Base-by-base conservation (phyloP, 495 filamentous ascomycete genomes). In the Aspergillus affinis region DNA sequence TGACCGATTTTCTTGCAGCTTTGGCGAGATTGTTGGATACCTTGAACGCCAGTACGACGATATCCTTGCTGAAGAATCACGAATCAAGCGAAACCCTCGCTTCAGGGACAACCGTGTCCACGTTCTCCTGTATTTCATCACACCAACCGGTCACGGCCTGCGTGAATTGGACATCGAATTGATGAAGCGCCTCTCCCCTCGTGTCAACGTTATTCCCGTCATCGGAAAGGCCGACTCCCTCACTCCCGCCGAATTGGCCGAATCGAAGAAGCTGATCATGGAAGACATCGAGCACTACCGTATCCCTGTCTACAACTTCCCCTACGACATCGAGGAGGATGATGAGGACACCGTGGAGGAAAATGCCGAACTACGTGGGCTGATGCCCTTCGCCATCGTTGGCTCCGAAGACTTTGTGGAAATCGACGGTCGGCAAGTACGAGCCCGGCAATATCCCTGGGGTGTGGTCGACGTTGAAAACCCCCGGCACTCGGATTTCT, bases 251-350 rank as follows among this genome's bases (percentile, higher is more conserved):
- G 94, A 98, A 78, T 86, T 98, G 56, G 94, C 94, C 57, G 95
- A 98, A 75, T 97, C 93, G 45, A 98, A 98, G 86, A 98, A 97
- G 81, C 83, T 98, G 54, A 92, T 98, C 68, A 98, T 98, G 95
- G 94, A 98, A 80, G 94, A 98, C 70, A 98, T 98, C 64, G 94
- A 98, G 75, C 94, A 98, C 77, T 98, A 98, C 83, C 90, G 94
- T 74, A 98, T 98, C 67, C 94, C 94, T 44, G 95, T 98, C 65
- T 98, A 98, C 86, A 98, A 98, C 84, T 98, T 98, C 83, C 94
- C 94, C 32, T 98, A 98, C 80, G 94, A 98, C 72, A 94, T 98
- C 60, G 94, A 98, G 78, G 94, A 98, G 79, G 94, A 98, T 72
- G 94, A 98, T 71, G 94, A 98, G 78, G 94, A 98, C 69, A 98